Evolutionary conservation across 1,284 basidiomycete species (phyloP), one percentile per base, ranked within the genome.

Genomic region (Neonothopanus nambi): DNA sequence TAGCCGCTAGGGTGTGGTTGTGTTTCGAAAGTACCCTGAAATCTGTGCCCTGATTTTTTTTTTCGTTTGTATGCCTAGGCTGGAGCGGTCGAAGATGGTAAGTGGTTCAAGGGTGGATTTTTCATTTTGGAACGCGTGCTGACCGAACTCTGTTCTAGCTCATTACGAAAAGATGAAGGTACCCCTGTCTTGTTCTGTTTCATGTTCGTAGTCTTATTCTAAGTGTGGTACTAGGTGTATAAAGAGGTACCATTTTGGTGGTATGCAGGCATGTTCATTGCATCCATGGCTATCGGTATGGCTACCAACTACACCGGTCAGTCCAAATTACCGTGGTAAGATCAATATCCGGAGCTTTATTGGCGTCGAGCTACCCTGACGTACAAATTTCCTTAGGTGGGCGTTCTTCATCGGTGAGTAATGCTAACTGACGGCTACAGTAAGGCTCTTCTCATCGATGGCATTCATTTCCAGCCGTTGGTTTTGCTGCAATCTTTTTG

Each of bases 81-180:
- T 18, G 67, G 69, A 5, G 69, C 75, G 55, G 72, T 64, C 58
- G 65, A 72, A 24, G 77, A 79, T 60, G 71, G 54, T 56, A 7
- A 26, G 51, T 41, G 23, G 28, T 9, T 13, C 4, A 9, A 33
- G 13, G 9, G 30, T 13, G 13, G 30, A 13, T 21, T 26, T 48
- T 41, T 17, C 21, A 23, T 33, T 21, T 6, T 13, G 26, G 13
- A 18, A 24, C 3, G 11, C 8, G 26, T 11, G n/a, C 30, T 52
- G 30, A 38, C 21, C n/a, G 13, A 48, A 11, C 4, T 43, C 12
- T 24, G 1, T 17, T 17, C 30, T 15, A 59, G 57, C 74, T 6
- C 79, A 82, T 63, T 72, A 75, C 28, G 69, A 73, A 57, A 81
- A 83, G 69, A 85, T 85, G 81, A 80, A 81, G 68, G 70, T 50